Evolutionary conservation across 768 basidiomycete species (phyloP), one percentile per base, ranked within the genome.

Genomic region (Lanmaoa pseudosensibilis): DNA sequence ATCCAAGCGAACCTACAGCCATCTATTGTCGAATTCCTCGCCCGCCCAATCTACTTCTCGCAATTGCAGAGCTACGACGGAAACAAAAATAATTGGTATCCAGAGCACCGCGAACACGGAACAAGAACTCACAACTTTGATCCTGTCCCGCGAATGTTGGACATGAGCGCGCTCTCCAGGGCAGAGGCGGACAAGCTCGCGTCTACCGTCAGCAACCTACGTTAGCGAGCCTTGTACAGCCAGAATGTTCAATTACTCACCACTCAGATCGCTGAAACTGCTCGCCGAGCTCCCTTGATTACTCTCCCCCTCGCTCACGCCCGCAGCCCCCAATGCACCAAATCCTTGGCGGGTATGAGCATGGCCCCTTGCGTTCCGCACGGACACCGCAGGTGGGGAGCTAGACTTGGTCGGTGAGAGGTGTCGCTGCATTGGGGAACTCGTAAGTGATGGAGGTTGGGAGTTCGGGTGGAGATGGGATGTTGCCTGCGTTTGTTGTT

Each of bases 211-310:
- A 30, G 19, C 11, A 33, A 16, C 13, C 50, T 18, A 37, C 21
- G 12, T 51, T 30, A 58, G 53, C 37, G 5, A 63, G 2, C 54
- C 23, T 46, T 39, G 41, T 12, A n/a, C 13, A 33, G 5, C 33
- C 5, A 18, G 18, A 43, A 38, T 0, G 27, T 16, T 50, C 21
- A n/a, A 41, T 16, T 21, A 73, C 82, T 65, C 64, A 91, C 92
- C 91, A 64, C 92, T 94, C 43, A 93, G 66, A 65, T 94, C 92
- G 65, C 91, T 93, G 64, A 93, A 92, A 69, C 92, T 85, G 8
- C 90, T 92, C 0, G 90, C 83, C 41, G 86, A 83, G 23, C 90
- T 92, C 3, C 84, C 83, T 48, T 87, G 80, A 59, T 76, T 83
- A 61, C 87, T 88, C 43, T 78, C 79, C 52, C 82, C 78, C 54